A percentile compares a stretch with the other conserved stretches of the same genome.
These are phyloP conservation scores for Gonapodya prolifera DNA, from an alignment of 192 early-diverging fungal species.

Conservation along the genomic window DNA sequence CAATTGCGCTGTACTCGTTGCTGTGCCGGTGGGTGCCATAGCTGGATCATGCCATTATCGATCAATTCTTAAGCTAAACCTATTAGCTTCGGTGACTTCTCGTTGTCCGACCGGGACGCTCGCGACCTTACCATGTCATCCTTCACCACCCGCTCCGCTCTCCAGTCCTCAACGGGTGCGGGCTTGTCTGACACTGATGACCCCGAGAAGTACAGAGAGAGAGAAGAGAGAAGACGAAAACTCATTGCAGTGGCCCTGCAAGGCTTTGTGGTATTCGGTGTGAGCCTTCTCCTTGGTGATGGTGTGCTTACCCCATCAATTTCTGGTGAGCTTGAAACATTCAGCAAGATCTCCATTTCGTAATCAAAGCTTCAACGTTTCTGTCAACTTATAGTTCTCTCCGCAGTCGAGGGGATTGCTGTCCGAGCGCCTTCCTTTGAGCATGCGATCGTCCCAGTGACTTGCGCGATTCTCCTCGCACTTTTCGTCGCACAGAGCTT, in stretches of 20 bases:
- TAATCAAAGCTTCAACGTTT: too few species aligned
- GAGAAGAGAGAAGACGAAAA: not conserved
- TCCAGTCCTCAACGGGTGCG: too few species aligned
- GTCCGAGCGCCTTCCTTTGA: not conserved
- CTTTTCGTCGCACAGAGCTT: constrained; percentile 34
- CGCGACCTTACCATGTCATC: too few species aligned
- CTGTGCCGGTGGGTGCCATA: not conserved
- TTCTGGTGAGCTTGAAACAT: too few species aligned
- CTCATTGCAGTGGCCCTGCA: not conserved
- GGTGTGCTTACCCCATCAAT: not conserved
- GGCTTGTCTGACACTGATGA: not conserved
- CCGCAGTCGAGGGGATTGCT: not conserved
- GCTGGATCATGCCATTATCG: too few species aligned
- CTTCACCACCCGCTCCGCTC: too few species aligned
- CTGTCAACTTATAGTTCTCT: too few species aligned
- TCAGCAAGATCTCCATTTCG: too few species aligned
- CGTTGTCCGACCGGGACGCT: too few species aligned
- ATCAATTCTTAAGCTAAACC: too few species aligned
- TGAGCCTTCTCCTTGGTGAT: not conserved
- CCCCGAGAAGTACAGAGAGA: not conserved
- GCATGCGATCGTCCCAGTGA: not conserved
- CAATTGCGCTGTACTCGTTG: not conserved
- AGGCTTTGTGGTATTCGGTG: not conserved
- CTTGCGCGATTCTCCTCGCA: constrained; percentile 6
- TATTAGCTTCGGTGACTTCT: too few species aligned